phyloP scores from a whole-genome alignment of 805 yeast genomes.

The Ascoidea rubescens region DNA sequence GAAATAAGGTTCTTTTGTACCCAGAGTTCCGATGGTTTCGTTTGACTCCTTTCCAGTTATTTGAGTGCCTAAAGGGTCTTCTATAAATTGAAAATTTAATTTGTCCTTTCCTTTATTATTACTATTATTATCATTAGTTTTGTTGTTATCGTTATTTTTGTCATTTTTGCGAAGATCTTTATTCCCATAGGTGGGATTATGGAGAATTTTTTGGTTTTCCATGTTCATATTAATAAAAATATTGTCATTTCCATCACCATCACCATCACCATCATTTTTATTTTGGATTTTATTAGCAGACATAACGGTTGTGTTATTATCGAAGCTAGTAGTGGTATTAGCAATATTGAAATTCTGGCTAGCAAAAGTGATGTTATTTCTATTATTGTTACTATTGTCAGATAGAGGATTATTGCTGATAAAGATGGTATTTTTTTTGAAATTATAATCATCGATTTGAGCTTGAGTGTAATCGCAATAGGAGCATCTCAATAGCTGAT shows the following conservation, averaged over 20 bases:
- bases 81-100: too few species aligned
- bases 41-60: too few species aligned
- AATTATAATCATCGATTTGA: too few species aligned
- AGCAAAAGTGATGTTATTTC: slow-evolving; percentile 11
- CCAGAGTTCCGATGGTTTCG: too few species aligned
- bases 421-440: slow-evolving; percentile 2
- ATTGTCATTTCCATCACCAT: slow-evolving; percentile 11
- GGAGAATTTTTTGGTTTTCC: background rate
- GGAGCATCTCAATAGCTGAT: slow-evolving; percentile 15
- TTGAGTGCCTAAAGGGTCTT: too few species aligned
- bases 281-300: background rate
- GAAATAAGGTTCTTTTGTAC: too few species aligned
- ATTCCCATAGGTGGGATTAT: background rate
- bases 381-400: slow-evolving; percentile 20
- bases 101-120: background rate
- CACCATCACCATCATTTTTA: slow-evolving; percentile 6
- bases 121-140: slow-evolving; percentile 1
- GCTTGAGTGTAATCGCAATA: slow-evolving; percentile 15
- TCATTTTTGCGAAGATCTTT: background rate
- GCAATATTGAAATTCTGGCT: slow-evolving; percentile 22
- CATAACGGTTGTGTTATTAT: background rate
- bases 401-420: slow-evolving; percentile 11
- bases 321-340: slow-evolving; percentile 21
- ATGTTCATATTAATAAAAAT: slow-evolving; percentile 6
- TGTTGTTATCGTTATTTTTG: background rate